Conservation (phyloP, 108 stramenopile species). For the Stephanodiscus triporus region DNA sequence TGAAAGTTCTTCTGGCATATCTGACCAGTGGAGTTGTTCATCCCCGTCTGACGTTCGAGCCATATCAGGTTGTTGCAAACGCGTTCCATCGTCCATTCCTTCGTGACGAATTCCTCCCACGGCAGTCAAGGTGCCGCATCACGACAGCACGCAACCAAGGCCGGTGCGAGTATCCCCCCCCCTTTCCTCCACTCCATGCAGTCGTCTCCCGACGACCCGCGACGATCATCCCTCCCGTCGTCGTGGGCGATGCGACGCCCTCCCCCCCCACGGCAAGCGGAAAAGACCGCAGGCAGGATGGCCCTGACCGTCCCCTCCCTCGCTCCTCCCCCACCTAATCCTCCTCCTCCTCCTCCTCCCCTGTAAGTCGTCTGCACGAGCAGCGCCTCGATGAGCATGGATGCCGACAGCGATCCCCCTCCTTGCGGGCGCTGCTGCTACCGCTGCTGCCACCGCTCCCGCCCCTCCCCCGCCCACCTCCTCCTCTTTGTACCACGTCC, state of each 20-base stretch:
- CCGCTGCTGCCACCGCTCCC: too few relatives aligned
- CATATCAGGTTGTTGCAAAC: slow-evolving; percentile 62
- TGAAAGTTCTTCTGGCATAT: slow-evolving; percentile 80
- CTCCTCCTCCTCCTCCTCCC: slow-evolving; percentile 13
- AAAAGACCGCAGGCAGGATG: slow-evolving; percentile 47
- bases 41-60: slow-evolving; percentile 31
- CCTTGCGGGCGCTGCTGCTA: slow-evolving; percentile 13
- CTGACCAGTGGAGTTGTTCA: slow-evolving; percentile 30
- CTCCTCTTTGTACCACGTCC: too few relatives aligned
- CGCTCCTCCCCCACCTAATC: slow-evolving; percentile 17
- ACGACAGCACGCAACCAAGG: slow-evolving; percentile 30
- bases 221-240: neutral
- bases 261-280: too few relatives aligned
- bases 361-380: slow-evolving; percentile 43
- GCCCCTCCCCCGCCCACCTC: slow-evolving; percentile 17
- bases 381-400: slow-evolving; percentile 70
- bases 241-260: neutral
- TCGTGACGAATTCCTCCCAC: slow-evolving; percentile 81
- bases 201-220: neutral
- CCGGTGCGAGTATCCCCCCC: slow-evolving; percentile 38
- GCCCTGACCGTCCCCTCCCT: slow-evolving; percentile 49
- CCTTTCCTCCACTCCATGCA: slow-evolving; percentile 48
- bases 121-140: too few relatives aligned
- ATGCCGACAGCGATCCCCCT: slow-evolving; percentile 69
- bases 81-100: slow-evolving; percentile 80